These are phyloP conservation scores for Xanthoconium stramineum DNA, from an alignment of 768 basidiomycete genomes.

Conservation along the genomic window DNA sequence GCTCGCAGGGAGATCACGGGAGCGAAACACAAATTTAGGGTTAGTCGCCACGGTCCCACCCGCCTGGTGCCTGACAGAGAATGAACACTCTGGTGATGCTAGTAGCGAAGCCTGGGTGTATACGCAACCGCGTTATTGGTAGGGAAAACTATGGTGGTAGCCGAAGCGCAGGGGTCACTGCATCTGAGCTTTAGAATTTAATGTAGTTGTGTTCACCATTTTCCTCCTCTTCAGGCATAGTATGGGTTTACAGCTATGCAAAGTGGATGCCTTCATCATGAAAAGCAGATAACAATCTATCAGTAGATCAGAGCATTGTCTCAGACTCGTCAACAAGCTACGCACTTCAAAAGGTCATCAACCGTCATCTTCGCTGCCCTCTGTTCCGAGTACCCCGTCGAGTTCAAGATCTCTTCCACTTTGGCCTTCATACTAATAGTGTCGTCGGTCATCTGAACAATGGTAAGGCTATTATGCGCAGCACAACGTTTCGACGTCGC, in stretches of 20 bases:
- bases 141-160: too few species aligned
- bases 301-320: neutral
- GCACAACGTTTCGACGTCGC: neutral
- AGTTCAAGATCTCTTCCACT: conserved; percentile 69
- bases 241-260: conserved; percentile 34
- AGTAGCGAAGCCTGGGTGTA: too few species aligned
- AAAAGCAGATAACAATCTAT: conserved; percentile 69
- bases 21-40: too few species aligned
- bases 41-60: too few species aligned
- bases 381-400: conserved; percentile 69
- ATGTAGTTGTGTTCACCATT: neutral
- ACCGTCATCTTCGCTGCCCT: conserved; percentile 93
- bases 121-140: too few species aligned
- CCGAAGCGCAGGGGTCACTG: neutral
- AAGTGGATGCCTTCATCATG: conserved; percentile 75
- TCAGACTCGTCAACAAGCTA: conserved; percentile 1
- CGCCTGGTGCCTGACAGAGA: too few species aligned
- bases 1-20: too few species aligned
- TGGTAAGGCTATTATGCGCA: neutral
- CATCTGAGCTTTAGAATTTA: neutral
- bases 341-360: conserved; percentile 86
- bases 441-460: conserved; percentile 61
- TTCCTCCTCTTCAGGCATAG: neutral
- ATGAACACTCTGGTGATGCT: too few species aligned
- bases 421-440: conserved; percentile 64